Conservation (phyloP, 352 stramenopile species). For the Globisporangium megalacanthum region DNA sequence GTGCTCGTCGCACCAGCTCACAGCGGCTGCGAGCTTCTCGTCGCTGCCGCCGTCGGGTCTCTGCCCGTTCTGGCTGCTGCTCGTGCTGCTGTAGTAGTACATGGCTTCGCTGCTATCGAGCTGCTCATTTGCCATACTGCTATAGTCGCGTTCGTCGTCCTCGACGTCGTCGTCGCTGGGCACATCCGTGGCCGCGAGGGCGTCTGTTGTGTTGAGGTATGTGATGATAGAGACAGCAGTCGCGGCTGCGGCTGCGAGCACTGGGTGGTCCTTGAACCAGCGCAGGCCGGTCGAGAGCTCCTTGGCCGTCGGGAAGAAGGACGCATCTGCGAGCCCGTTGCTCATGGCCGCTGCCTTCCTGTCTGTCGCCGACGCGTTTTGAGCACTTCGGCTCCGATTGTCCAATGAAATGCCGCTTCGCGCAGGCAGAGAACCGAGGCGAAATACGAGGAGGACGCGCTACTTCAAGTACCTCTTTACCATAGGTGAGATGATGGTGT, state of each 20-base stretch:
- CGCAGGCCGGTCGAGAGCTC: constrained; percentile 78
- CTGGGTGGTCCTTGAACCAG: constrained; percentile 84
- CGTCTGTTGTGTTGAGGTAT: constrained; percentile 55
- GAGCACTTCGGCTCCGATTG: too few relatives aligned
- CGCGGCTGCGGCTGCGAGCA: constrained; percentile 68
- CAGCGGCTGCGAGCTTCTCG: constrained; percentile 45
- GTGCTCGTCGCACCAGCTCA: constrained; percentile 83
- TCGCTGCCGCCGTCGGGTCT: constrained; percentile 10
- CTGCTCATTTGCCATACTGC: not conserved
- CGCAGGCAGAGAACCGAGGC: not conserved
- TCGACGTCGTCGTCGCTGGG: constrained; percentile 8
- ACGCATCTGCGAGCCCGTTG: constrained; percentile 35
- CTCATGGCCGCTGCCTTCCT: constrained; percentile 17
- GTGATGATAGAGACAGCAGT: constrained; percentile 82
- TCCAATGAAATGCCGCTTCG: too few relatives aligned
- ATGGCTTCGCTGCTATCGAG: not conserved
- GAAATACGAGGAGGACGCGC: not conserved
- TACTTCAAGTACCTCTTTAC: constrained; percentile 1
- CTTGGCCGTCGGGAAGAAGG: constrained; percentile 84
- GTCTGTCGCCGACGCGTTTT: too few relatives aligned
- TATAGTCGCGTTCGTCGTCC: not conserved
- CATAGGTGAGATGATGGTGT: not conserved
- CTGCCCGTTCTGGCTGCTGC: constrained; percentile 13
- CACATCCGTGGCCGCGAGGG: constrained; percentile 17
- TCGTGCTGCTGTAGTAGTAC: constrained; percentile 5